Percentiles rank a stretch among this genome's conserved stretches.
Conservation (phyloP, 306 rosid species). For the Acacia acuminata region DNA sequence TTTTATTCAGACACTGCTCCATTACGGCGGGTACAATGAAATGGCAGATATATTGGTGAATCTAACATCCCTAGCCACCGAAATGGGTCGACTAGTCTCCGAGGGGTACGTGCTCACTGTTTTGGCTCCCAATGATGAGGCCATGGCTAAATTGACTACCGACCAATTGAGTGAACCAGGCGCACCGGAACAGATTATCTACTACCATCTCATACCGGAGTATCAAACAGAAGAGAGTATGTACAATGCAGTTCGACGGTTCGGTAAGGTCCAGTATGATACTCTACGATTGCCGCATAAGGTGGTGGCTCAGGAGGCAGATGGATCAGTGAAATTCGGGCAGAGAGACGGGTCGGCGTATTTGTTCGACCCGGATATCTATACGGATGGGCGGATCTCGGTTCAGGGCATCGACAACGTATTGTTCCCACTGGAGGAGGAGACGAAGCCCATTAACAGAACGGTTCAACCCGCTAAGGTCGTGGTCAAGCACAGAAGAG, state of each 20-base stretch:
- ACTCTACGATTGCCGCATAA: conserved; percentile 68
- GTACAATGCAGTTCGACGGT: conserved; percentile 82
- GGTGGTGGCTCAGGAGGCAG: conserved; percentile 75
- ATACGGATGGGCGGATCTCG: conserved; percentile 76
- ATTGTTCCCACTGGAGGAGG: conserved; percentile 57
- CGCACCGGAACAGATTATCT: conserved; percentile 83
- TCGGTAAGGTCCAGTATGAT: conserved; percentile 69
- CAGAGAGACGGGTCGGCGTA: conserved; percentile 68
- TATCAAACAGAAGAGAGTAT: conserved; percentile 89
- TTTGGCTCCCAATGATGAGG: conserved; percentile 84
- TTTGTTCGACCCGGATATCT: conserved; percentile 82
- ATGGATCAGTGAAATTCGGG: conserved; percentile 81
- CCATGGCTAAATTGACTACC: conserved; percentile 79
- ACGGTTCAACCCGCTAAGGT: conserved; percentile 55
- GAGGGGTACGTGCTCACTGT: conserved; percentile 82
- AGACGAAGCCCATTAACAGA: conserved; percentile 28
- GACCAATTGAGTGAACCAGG: conserved; percentile 88
- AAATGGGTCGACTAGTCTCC: conserved; percentile 74
- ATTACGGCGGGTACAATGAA: conserved; percentile 82
- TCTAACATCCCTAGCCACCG: conserved; percentile 70
- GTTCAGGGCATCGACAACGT: conserved; percentile 84
- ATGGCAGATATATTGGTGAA: conserved; percentile 85
- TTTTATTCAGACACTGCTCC: conserved; percentile 67
- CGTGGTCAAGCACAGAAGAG: conserved; percentile 65
- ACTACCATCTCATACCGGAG: conserved; percentile 78